These are phyloP conservation scores for Solanum ossicruentum DNA, from an alignment of 257 asterid genomes.

Conservation along the genomic window DNA sequence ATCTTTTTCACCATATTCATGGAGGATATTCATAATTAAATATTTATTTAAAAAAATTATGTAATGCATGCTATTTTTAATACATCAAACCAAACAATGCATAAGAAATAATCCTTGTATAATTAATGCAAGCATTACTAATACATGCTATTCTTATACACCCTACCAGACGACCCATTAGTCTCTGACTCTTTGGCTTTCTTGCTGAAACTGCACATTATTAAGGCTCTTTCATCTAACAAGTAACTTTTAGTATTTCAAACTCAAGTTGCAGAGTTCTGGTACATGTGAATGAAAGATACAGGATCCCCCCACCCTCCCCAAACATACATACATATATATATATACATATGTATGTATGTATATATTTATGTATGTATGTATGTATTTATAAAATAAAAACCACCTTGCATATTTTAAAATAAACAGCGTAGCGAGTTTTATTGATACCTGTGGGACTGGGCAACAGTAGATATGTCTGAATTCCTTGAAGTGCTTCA, in stretches of 20 bases:
- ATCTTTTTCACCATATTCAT: no score
- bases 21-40: no score
- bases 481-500: slow-evolving; percentile 26
- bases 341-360: no score
- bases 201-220: not conserved
- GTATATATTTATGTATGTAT: no score
- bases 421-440: not conserved
- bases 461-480: slow-evolving; percentile 33
- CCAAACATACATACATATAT: not conserved
- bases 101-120: no score
- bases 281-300: not conserved
- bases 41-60: no score
- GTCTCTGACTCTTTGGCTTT: not conserved
- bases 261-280: not conserved
- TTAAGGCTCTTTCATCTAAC: not conserved
- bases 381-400: not conserved
- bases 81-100: no score
- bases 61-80: no score
- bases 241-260: not conserved
- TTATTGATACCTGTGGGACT: slow-evolving; percentile 35
- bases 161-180: not conserved
- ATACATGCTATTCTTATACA: no score
- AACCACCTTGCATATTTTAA: not conserved
- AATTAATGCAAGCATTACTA: no score
- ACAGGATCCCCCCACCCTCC: not conserved